Base-by-base conservation (phyloP, 371 early-diverging fungal species). In the Lichtheimia ramosa region DNA sequence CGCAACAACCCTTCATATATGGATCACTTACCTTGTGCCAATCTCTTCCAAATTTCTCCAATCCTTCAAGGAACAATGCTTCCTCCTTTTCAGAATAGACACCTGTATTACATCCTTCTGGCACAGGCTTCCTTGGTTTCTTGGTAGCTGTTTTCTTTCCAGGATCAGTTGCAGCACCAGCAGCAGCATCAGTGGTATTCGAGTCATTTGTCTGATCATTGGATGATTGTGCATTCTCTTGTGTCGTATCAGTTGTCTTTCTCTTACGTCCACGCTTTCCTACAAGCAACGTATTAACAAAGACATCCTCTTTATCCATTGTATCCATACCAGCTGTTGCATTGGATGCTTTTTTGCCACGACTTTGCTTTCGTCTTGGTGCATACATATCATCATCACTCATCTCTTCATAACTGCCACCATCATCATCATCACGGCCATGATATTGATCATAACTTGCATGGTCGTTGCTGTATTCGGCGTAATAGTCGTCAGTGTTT, bases 71-170 rank as follows among this genome's bases (percentile, higher is more conserved):
- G 68, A 95, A 94, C 39, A 67, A 68, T n/a, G 57, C 58, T 68
- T 92, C 89, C 59, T 95, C 95, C n/a, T 83, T 82, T 28, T 89
- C 91, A 0, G 86, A 82, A 61, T 92, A 95, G 1, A 81, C 82
- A 5, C 95, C 95, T 2, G 86, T 82, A 42, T 86, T 89, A 56
- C 68, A 69, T 34, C 86, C 88, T 48, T 73, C 72, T 7, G 77
- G 73, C 20, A 79, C 63, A 27, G 71, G 69, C 55, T 75, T 81
- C 49, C 64, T 58, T n/a, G 70, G 63, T 41, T 75, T 79, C 62
- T 81, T 77, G 40, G 54, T 60, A 42, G 58, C 6, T 8, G 62
- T 12, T 27, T 27, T 21, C 2, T 25, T 28, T 48, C 41, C 53
- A 10, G 58, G 54, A 24, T 66, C 43, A 12, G 18, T 16, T 56